Conservation (phyloP, 768 basidiomycete genomes). For the Amanita pseudoporphyria region DNA sequence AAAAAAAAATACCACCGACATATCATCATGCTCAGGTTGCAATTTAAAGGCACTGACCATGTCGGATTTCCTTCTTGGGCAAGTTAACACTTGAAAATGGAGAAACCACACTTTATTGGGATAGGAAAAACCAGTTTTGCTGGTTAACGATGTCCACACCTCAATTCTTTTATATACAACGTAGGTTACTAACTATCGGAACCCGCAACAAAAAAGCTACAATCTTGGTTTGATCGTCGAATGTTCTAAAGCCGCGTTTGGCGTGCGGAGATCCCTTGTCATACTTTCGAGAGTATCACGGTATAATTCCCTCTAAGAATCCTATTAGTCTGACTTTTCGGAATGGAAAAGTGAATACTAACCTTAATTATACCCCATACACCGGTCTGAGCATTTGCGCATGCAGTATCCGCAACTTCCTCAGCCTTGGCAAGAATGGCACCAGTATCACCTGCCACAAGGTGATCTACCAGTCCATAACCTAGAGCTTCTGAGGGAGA, state of each 20-base stretch:
- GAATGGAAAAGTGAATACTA: neutral
- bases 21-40: too few relatives aligned
- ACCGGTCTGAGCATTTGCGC: conserved; percentile 42
- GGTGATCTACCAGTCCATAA: conserved; percentile 59
- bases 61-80: too few relatives aligned
- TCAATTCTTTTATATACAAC: too few relatives aligned
- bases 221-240: conserved; percentile 39
- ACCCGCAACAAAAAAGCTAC: conserved; percentile 11
- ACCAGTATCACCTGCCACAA: conserved; percentile 52
- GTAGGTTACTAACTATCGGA: neutral
- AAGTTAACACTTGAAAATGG: too few relatives aligned
- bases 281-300: conserved; percentile 39
- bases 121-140: too few relatives aligned
- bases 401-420: conserved; percentile 46
- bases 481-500: conserved; percentile 60
- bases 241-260: conserved; percentile 37
- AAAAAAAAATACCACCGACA: too few relatives aligned
- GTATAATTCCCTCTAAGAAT: conserved; percentile 42
- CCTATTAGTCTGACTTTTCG: conserved; percentile 3
- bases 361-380: conserved; percentile 75
- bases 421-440: conserved; percentile 55
- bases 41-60: too few relatives aligned
- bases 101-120: too few relatives aligned
- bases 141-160: neutral
- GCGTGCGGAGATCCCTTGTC: conserved; percentile 24